Percentiles rank a stretch among this genome's conserved stretches.
These are phyloP conservation scores for Stemphylium beticola DNA, from an alignment of 2,329 filamentous ascomycete genomes.

Conservation along the genomic window DNA sequence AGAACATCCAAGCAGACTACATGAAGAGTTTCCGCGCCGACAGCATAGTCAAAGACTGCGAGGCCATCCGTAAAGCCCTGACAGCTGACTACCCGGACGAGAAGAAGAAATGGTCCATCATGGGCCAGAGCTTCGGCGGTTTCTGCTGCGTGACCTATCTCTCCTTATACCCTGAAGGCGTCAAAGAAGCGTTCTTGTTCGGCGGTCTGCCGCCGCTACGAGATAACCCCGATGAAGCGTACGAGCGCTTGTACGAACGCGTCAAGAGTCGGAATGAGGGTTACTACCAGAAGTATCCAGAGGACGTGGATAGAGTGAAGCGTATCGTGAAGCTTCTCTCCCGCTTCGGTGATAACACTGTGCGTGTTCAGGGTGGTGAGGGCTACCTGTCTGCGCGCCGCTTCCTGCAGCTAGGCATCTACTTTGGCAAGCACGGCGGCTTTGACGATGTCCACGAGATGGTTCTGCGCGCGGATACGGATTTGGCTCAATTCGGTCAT, in stretches of 20 bases:
- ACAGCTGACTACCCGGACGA: conserved; percentile 72
- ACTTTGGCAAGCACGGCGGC: conserved; percentile 74
- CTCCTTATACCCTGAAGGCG: conserved; percentile 75
- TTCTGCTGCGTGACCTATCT: conserved; percentile 87
- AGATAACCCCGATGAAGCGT: conserved; percentile 74
- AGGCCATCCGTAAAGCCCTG: conserved; percentile 79
- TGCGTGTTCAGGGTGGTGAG: conserved; percentile 75
- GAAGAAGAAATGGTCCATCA: conserved; percentile 80
- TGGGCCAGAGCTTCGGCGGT: conserved; percentile 92
- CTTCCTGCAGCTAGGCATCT: conserved; percentile 78
- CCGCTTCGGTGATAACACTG: conserved; percentile 59
- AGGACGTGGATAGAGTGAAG: conserved; percentile 74
- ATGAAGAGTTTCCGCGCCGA: conserved; percentile 87
- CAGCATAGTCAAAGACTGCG: conserved; percentile 86
- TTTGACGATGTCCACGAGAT: conserved; percentile 56
- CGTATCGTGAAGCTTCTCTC: conserved; percentile 70
- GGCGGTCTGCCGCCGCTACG: conserved; percentile 83
- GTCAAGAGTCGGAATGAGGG: conserved; percentile 73
- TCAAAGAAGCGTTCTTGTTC: conserved; percentile 82
- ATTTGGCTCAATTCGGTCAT: conserved; percentile 77
- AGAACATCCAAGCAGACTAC: conserved; percentile 76
- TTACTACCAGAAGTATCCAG: conserved; percentile 86
- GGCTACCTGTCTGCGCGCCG: conserved; percentile 70
- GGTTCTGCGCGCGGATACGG: conserved; percentile 72
- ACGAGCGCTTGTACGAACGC: conserved; percentile 72